These are phyloP conservation scores for Orbilia oligospora DNA, from an alignment of 2,329 filamentous ascomycete genomes.

Conservation along the genomic window DNA sequence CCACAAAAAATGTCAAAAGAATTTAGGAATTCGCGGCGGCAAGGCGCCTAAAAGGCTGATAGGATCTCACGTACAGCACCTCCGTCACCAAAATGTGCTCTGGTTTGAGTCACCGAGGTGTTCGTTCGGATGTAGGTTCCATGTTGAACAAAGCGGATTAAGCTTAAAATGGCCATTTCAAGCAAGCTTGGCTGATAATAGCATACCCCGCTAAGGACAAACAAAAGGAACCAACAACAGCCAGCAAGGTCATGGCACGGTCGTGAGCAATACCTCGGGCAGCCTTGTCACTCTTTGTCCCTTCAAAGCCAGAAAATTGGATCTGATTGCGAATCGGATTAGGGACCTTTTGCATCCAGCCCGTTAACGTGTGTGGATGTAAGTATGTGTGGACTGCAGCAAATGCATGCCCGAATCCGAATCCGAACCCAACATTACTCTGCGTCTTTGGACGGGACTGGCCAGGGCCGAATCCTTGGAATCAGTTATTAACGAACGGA, in stretches of 20 bases:
- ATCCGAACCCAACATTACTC: not conserved
- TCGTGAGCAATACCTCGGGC: slow-evolving; percentile 36
- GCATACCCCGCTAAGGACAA: slow-evolving; percentile 27
- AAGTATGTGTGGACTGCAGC: not conserved
- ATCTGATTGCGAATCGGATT: slow-evolving; percentile 18
- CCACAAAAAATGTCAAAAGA: not conserved
- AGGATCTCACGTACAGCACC: slow-evolving; percentile 15
- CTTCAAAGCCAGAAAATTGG: not conserved
- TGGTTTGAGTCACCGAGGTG: slow-evolving; percentile 36
- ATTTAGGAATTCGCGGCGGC: slow-evolving; percentile 17
- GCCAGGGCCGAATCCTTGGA: slow-evolving; percentile 41
- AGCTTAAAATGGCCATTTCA: slow-evolving; percentile 41
- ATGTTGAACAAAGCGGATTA: slow-evolving; percentile 16
- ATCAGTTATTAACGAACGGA: not conserved
- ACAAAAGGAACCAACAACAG: slow-evolving; percentile 27
- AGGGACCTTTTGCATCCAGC: not conserved
- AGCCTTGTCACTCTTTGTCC: slow-evolving; percentile 19
- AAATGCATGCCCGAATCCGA: slow-evolving; percentile 6
- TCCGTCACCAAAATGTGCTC: not conserved
- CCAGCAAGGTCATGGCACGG: slow-evolving; percentile 1
- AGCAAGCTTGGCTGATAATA: slow-evolving; percentile 19
- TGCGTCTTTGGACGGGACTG: slow-evolving; percentile 50
- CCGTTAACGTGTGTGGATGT: no score
- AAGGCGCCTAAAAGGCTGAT: slow-evolving; percentile 56
- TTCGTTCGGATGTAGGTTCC: slow-evolving; percentile 34